Conservation (phyloP, 805 yeast species). For the Nakazawaea populi region DNA sequence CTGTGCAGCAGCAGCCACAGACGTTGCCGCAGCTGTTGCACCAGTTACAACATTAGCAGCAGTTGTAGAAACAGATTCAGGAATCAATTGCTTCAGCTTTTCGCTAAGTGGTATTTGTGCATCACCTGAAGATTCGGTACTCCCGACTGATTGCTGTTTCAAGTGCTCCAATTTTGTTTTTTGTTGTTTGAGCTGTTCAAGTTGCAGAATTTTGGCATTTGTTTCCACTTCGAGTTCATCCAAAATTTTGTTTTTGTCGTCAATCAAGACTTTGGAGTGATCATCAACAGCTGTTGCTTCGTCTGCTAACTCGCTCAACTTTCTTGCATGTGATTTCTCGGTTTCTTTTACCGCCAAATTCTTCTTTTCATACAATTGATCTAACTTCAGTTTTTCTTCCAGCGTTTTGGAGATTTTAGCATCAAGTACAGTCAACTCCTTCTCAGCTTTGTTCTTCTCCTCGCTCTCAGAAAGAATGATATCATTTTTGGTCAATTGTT, state of each 20-base stretch:
- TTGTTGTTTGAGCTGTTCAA: conserved; percentile 1
- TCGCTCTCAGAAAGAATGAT: background rate
- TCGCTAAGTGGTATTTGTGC: background rate
- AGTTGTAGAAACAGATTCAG: background rate
- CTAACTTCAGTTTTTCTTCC: background rate
- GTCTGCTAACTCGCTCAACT: background rate
- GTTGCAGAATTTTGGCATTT: background rate
- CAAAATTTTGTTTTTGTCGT: conserved; percentile 12
- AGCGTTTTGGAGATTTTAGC: background rate
- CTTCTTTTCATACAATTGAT: background rate
- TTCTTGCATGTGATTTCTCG: background rate
- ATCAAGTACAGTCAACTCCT: background rate
- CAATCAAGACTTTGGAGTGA: conserved; percentile 14
- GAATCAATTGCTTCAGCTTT: background rate
- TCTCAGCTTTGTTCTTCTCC: background rate
- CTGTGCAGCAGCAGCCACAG: conserved; percentile 6
- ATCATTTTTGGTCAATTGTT: background rate
- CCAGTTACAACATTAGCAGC: background rate
- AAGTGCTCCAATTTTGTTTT: conserved; percentile 1
- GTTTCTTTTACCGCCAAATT: background rate
- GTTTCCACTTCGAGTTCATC: conserved; percentile 1
- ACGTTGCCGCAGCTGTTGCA: conserved; percentile 2
- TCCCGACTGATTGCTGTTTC: background rate
- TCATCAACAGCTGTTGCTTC: conserved; percentile 10
- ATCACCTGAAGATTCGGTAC: background rate